Evolutionary conservation across 1,139 yeast species (phyloP), one percentile per base, ranked within the genome.

Genomic region (Saccharomycopsis phalli): DNA sequence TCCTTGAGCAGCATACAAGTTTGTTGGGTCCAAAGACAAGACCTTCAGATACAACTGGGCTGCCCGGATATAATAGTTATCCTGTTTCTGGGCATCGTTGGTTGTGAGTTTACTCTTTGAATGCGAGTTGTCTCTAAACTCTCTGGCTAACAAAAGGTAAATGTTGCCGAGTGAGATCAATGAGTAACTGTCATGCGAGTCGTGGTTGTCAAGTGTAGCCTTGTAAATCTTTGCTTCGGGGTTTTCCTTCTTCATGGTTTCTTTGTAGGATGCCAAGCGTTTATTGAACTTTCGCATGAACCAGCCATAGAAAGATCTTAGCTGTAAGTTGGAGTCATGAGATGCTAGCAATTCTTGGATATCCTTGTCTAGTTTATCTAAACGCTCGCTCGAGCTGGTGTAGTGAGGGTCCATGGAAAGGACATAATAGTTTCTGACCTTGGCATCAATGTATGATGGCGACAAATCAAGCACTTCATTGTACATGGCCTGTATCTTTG

Each of bases 1-100:
- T 40, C 99, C 99, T 60, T 91, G 98, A 1, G 98, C 98, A 2
- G 97, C 99, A 62, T 81, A 91, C 1, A 91, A 94, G 57, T 91
- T 86, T 50, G 73, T 69, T 4, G 91, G 74, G 61, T 91, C 98
- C 28, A 87, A 66, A 38, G 82, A 79, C 44, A 93, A 65, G 1
- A 87, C 96, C 60, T 91, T 91, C 52, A 87, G 82, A 58, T 79
- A 91, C 43, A 88, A 66, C 59, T 91, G 96, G 18, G 88, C 82
- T 13, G 96, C 95, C 60, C 94, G 76, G 37, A 80, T 68, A 55
- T 81, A 88, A 45, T 87, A 81, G 50, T 81, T 83, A 51, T 78
- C 80, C 49, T 77, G 74, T 59, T 81, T 83, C 28, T 76, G 80
- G 25, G 66, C 67, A 35, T 75, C 79, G n/a, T 61, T 59, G n/a